These are phyloP conservation scores for Agastache rugosa DNA, from an alignment of 257 asterid genomes.

Conservation along the genomic window DNA sequence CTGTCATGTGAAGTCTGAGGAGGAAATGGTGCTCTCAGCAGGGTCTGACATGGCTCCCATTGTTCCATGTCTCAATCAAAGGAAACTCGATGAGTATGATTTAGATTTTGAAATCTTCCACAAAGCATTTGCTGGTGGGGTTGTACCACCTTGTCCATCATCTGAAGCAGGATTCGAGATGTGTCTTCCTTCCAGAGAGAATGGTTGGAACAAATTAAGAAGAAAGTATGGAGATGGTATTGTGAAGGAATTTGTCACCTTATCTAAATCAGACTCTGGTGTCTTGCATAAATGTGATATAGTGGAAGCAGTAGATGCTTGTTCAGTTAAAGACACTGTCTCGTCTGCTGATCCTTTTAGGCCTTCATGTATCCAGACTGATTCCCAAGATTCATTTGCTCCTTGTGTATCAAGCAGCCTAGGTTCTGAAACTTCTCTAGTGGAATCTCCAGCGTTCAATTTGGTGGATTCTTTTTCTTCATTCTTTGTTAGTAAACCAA, in stretches of 20 bases:
- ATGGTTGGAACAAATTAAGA: slow-evolving; percentile 78
- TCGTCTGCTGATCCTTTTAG: slow-evolving; percentile 46
- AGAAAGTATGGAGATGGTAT: slow-evolving; percentile 53
- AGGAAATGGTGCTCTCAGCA: slow-evolving; percentile 29
- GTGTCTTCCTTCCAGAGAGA: slow-evolving; percentile 69
- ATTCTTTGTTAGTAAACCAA: slow-evolving; percentile 54
- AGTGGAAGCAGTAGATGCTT: slow-evolving; percentile 35
- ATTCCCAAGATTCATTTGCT: slow-evolving; percentile 54
- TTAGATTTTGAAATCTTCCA: slow-evolving; percentile 74
- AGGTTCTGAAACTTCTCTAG: slow-evolving; percentile 46
- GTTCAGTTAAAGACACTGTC: slow-evolving; percentile 39
- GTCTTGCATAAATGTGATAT: slow-evolving; percentile 35
- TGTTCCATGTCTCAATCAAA: slow-evolving; percentile 35
- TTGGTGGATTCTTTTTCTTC: slow-evolving; percentile 65
- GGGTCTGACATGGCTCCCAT: slow-evolving; percentile 28
- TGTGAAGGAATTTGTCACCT: slow-evolving; percentile 54
- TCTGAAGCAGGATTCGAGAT: slow-evolving; percentile 65
- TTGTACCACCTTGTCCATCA: slow-evolving; percentile 72
- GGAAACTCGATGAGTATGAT: slow-evolving; percentile 67
- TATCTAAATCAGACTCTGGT: slow-evolving; percentile 46
- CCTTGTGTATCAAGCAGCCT: slow-evolving; percentile 57
- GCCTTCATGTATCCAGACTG: slow-evolving; percentile 49
- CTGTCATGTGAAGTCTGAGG: slow-evolving; percentile 31
- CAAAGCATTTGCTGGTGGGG: slow-evolving; percentile 76
- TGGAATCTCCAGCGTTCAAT: slow-evolving; percentile 63